phyloP scores from a whole-genome alignment of 163 green algal genomes.

The Scenedesmus sp. region DNA sequence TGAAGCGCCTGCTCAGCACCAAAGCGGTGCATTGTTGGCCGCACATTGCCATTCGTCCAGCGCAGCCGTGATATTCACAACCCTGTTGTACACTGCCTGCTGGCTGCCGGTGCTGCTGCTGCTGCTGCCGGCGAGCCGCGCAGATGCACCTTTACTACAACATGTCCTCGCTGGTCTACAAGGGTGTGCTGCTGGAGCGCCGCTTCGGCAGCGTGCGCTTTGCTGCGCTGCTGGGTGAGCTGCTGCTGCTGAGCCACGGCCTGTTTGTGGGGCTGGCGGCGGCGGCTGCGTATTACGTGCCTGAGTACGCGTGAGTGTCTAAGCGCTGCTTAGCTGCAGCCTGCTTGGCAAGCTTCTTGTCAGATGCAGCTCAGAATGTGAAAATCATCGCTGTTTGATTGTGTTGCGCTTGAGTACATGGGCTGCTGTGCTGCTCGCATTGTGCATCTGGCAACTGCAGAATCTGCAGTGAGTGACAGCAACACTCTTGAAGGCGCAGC shows the following conservation, averaged over 20 bases:
- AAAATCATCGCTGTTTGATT: no score
- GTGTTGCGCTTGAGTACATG: not conserved
- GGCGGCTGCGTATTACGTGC: conserved; percentile 43
- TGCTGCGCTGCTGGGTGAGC: conserved; percentile 68
- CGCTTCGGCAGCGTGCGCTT: conserved; percentile 69
- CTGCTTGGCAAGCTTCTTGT: not conserved
- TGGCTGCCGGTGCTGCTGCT: not conserved
- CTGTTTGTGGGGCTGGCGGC: conserved; percentile 54
- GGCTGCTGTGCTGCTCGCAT: not conserved
- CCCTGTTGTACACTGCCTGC: not conserved
- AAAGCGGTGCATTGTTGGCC: not conserved
- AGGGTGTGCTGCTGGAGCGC: conserved; percentile 82
- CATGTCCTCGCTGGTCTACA: conserved; percentile 83
- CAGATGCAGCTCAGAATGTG: not conserved
- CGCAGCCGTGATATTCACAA: not conserved
- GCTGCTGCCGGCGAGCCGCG: not conserved
- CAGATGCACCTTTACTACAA: conserved; percentile 86
- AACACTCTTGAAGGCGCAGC: no score
- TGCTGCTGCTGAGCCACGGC: conserved; percentile 69
- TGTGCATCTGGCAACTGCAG: no score
- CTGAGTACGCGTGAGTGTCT: conserved; percentile 52
- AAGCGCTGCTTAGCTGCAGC: not conserved
- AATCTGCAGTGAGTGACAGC: no score
- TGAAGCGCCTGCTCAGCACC: not conserved
- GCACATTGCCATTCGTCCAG: no score